These are phyloP conservation scores for Ziziphus jujuba DNA, from an alignment of 306 rosid genomes.

Conservation along the genomic window DNA sequence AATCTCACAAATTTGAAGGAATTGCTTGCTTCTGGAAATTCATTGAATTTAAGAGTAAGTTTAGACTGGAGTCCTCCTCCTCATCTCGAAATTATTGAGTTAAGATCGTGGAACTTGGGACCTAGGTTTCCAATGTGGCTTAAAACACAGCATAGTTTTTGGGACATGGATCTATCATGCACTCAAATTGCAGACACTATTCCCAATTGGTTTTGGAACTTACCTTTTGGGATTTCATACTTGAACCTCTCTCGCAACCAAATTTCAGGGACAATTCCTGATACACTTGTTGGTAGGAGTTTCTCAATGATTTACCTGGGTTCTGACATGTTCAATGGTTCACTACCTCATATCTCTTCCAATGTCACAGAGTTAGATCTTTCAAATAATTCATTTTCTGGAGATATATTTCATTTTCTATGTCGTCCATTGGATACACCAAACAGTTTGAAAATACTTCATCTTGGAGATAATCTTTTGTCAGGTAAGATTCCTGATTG, in stretches of 20 bases:
- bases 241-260: slow-evolving; percentile 31
- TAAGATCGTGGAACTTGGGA: slow-evolving; percentile 27
- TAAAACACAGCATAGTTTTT: slow-evolving; percentile 3
- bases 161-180: slow-evolving; percentile 4
- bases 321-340: background rate
- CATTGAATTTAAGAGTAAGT: slow-evolving; percentile 1
- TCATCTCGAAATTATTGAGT: slow-evolving; percentile 15
- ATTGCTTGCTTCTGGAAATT: background rate
- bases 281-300: background rate
- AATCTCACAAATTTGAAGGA: background rate
- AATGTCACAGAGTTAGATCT: background rate
- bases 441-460: background rate
- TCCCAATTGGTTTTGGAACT: slow-evolving; percentile 13
- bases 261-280: slow-evolving; percentile 24
- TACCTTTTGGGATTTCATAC: background rate
- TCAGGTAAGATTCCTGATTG: slow-evolving; percentile 11
- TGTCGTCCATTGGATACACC: background rate
- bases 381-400: slow-evolving; percentile 4
- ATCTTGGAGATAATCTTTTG: slow-evolving; percentile 11
- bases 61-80: slow-evolving; percentile 17
- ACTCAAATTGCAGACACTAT: slow-evolving; percentile 7
- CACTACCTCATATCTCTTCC: slow-evolving; percentile 3
- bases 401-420: background rate
- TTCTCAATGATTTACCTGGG: background rate
- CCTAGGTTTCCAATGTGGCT: slow-evolving; percentile 41